A percentile compares a stretch with the other conserved stretches of the same genome.
These are phyloP conservation scores for Ophidiomyces ophidiicola DNA, from an alignment of 2,329 filamentous ascomycete species.

Conservation along the genomic window DNA sequence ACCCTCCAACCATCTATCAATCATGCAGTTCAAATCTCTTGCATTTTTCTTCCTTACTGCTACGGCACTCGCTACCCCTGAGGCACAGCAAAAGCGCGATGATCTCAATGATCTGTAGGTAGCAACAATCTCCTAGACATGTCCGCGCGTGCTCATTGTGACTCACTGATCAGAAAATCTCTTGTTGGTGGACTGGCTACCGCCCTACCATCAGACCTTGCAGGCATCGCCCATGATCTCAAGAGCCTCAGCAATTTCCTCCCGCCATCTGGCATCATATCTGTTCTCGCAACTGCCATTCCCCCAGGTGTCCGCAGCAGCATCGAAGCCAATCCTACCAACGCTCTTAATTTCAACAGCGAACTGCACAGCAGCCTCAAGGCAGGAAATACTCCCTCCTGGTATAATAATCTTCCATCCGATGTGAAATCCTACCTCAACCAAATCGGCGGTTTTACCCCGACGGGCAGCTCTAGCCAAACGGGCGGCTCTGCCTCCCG, in stretches of 20 bases:
- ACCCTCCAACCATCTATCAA: slow-evolving; percentile 8
- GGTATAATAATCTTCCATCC: slow-evolving; percentile 14
- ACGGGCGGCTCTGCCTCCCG: not conserved
- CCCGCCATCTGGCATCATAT: slow-evolving; percentile 6
- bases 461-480: slow-evolving; percentile 1
- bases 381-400: slow-evolving; percentile 13
- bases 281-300: slow-evolving; percentile 11
- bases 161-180: slow-evolving; percentile 4
- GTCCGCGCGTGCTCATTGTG: not conserved
- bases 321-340: slow-evolving; percentile 6
- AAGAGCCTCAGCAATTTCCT: slow-evolving; percentile 9
- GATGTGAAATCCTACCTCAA: slow-evolving; percentile 12
- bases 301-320: slow-evolving; percentile 10
- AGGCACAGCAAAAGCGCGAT: slow-evolving; percentile 10
- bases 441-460: slow-evolving; percentile 28
- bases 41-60: slow-evolving; percentile 18
- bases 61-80: slow-evolving; percentile 16
- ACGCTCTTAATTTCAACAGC: slow-evolving; percentile 7
- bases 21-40: slow-evolving; percentile 21
- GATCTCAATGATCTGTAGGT: slow-evolving; percentile 11
- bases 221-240: slow-evolving; percentile 2
- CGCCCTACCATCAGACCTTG: not conserved
- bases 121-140: not conserved
- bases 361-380: slow-evolving; percentile 13
- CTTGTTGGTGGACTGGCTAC: slow-evolving; percentile 1